phyloP scores from a whole-genome alignment of 352 stramenopile genomes.

The Globisporangium middletonii region DNA sequence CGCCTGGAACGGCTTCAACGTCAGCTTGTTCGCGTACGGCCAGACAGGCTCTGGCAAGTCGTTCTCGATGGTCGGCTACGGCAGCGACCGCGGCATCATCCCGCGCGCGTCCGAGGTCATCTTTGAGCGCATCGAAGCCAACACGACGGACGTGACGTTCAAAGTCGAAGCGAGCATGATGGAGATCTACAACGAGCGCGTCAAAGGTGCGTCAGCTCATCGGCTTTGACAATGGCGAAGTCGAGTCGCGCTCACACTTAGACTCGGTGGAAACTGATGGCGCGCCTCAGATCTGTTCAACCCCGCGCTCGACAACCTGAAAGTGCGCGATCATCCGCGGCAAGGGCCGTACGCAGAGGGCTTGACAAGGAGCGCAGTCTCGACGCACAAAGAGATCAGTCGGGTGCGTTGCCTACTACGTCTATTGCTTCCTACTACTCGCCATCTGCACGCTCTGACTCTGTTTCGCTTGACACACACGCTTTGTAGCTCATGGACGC shows the following conservation, averaged over 20 bases:
- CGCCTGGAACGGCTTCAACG: conserved; percentile 88
- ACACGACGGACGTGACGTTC: conserved; percentile 42
- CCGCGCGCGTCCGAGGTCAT: conserved; percentile 77
- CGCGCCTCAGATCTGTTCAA: conserved; percentile 69
- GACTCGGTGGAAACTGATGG: neutral
- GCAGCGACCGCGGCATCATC: conserved; percentile 78
- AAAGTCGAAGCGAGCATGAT: conserved; percentile 89
- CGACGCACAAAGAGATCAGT: conserved; percentile 77
- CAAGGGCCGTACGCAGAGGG: conserved; percentile 82
- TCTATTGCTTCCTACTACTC: neutral
- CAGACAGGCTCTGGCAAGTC: conserved; percentile 85
- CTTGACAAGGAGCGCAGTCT: conserved; percentile 74
- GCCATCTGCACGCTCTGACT: neutral
- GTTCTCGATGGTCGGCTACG: conserved; percentile 87
- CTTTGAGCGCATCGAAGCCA: conserved; percentile 70
- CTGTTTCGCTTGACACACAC: neutral
- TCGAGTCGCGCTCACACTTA: neutral
- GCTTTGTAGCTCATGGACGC: conserved; percentile 68
- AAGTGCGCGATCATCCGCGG: conserved; percentile 81
- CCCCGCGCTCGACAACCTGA: conserved; percentile 76
- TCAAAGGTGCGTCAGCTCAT: conserved; percentile 46
- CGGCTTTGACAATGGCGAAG: too few species aligned
- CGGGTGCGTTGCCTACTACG: conserved; percentile 15
- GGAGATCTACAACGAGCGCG: conserved; percentile 88
- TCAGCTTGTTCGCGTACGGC: conserved; percentile 84